phyloP scores from a whole-genome alignment of 202 grass and related monocot genomes.

The Hordeum pubiflorum region DNA sequence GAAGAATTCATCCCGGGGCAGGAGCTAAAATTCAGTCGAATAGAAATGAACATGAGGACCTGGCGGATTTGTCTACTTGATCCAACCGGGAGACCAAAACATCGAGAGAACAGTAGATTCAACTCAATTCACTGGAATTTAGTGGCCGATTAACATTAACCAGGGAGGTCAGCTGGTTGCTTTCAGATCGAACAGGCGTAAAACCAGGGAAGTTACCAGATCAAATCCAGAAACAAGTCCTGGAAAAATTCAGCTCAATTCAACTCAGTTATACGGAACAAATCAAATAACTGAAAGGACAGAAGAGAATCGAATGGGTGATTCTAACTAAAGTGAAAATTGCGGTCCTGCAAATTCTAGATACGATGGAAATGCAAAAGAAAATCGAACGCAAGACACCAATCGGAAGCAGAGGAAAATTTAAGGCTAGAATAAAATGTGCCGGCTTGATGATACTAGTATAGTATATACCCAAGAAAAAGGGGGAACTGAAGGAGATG shows the following conservation, averaged over 20 bases:
- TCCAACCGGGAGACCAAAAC: background rate
- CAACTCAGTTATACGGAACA: background rate
- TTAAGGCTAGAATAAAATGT: too few relatives aligned
- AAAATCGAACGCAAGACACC: background rate
- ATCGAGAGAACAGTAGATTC: background rate
- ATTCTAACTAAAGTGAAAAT: background rate
- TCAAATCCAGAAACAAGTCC: background rate
- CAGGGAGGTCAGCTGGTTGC: background rate
- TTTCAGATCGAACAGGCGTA: slow-evolving; percentile 12
- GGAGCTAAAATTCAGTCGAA: background rate
- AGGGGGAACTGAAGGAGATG: background rate
- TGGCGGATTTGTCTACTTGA: background rate
- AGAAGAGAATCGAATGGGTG: background rate
- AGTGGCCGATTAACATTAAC: slow-evolving; percentile 14
- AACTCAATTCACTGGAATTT: slow-evolving; percentile 2
- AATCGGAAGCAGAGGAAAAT: background rate
- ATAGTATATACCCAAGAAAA: background rate
- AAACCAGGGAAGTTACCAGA: slow-evolving; percentile 7
- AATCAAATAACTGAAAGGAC: background rate
- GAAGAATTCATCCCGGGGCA: background rate
- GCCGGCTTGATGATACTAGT: too few relatives aligned
- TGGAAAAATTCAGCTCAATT: slow-evolving; percentile 4
- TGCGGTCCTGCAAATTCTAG: background rate
- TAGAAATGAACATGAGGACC: background rate
- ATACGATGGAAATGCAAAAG: background rate